These are phyloP conservation scores for Phytopythium delawarense DNA, from an alignment of 352 stramenopile species.

Conservation along the genomic window DNA sequence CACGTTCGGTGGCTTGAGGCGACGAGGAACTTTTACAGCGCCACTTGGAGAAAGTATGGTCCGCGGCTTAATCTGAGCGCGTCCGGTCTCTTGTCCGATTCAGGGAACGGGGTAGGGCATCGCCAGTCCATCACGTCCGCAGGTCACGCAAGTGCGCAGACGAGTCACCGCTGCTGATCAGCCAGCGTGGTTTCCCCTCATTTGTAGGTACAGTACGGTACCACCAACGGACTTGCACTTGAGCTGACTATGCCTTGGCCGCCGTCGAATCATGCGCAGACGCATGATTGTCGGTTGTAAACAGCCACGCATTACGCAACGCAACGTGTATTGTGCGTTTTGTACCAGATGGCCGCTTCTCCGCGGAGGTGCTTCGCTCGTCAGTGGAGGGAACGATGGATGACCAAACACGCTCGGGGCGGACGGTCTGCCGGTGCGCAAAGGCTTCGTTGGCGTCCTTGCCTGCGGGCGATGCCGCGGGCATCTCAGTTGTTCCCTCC, in stretches of 20 bases:
- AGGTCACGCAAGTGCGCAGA: background rate
- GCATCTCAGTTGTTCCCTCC: background rate
- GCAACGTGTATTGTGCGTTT: background rate
- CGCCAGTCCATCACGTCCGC: background rate
- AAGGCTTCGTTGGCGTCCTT: background rate
- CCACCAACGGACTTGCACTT: background rate
- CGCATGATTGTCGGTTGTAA: background rate
- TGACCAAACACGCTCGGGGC: too few relatives aligned
- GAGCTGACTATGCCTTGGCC: background rate
- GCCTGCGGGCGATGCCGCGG: background rate
- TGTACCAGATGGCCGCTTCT: too few relatives aligned
- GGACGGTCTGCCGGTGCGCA: background rate
- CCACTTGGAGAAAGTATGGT: background rate
- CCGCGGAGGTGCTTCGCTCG: too few relatives aligned
- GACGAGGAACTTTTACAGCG: background rate
- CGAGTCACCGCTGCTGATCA: background rate
- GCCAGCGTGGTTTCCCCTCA: background rate
- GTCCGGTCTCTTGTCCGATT: background rate
- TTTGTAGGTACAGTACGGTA: constrained; percentile 1
- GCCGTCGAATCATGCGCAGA: background rate
- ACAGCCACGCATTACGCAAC: background rate
- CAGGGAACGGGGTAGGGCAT: background rate
- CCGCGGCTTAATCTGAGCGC: background rate
- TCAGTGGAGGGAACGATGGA: too few relatives aligned
- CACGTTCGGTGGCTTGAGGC: background rate